Evolutionary conservation across 2,329 filamentous ascomycete species (phyloP).

Genomic region (Aspergillus pseudoterreus): DNA sequence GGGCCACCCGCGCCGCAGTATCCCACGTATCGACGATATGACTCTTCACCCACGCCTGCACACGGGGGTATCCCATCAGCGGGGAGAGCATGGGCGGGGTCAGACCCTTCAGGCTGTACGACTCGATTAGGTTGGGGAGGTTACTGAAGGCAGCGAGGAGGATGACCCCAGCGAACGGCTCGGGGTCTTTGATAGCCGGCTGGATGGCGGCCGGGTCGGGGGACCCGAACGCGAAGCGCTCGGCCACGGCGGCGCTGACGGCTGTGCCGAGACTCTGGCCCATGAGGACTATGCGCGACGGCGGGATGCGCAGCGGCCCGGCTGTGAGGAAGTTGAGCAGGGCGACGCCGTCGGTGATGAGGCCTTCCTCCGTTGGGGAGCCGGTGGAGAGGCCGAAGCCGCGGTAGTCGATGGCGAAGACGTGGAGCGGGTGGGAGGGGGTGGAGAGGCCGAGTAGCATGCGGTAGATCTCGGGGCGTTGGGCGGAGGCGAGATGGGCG

Average conservation of each 20-base stretch:
- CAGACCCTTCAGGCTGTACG: constrained; percentile 74
- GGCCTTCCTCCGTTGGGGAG: constrained; percentile 71
- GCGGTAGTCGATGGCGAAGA: constrained; percentile 87
- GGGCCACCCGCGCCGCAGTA: constrained; percentile 61
- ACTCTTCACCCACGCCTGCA: constrained; percentile 59
- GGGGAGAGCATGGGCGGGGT: constrained; percentile 74
- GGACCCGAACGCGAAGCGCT: constrained; percentile 59
- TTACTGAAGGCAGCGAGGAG: constrained; percentile 77
- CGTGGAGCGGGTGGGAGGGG: constrained; percentile 61
- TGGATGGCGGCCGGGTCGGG: constrained; percentile 30
- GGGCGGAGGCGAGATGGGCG: constrained; percentile 75
- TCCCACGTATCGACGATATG: constrained; percentile 79
- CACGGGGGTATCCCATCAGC: constrained; percentile 61
- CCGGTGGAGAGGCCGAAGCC: constrained; percentile 81
- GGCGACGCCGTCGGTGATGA: constrained; percentile 74
- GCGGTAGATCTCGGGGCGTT: constrained; percentile 74
- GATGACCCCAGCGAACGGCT: constrained; percentile 74
- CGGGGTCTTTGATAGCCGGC: constrained; percentile 40
- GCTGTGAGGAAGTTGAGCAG: constrained; percentile 62
- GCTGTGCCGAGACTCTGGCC: constrained; percentile 89
- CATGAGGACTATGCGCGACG: constrained; percentile 71
- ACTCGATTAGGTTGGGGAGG: constrained; percentile 67
- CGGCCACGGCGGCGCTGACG: constrained; percentile 69
- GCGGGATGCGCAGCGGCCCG: constrained; percentile 60
- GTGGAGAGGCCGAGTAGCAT: constrained; percentile 68